Percentiles rank a stretch among this genome's conserved stretches.
These are phyloP conservation scores for Cnidoscolus chayamansa DNA, from an alignment of 441 rosid species.

Conservation along the genomic window DNA sequence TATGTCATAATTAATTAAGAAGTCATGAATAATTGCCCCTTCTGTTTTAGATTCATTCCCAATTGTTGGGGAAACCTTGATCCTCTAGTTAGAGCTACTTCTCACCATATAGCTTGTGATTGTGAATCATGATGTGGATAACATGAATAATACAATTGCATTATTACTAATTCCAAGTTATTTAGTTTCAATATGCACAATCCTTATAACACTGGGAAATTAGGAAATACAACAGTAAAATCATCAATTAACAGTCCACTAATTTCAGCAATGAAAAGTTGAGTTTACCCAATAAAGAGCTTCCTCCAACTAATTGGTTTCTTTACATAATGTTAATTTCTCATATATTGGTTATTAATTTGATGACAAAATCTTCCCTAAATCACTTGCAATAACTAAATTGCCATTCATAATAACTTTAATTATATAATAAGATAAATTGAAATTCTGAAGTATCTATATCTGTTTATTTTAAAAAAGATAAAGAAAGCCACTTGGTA, in stretches of 20 bases:
- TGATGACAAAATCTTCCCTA: too few species aligned
- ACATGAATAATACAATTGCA: background rate
- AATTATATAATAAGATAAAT: too few species aligned
- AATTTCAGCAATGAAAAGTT: conserved; percentile 1
- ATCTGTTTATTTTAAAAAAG: too few species aligned
- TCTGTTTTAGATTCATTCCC: background rate
- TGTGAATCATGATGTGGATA: conserved; percentile 21
- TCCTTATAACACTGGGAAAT: background rate
- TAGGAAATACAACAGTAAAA: background rate
- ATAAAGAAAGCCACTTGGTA: too few species aligned
- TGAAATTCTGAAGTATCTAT: too few species aligned
- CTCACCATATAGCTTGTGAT: conserved; percentile 41
- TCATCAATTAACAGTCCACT: background rate
- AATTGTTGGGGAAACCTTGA: background rate
- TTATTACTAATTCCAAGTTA: background rate
- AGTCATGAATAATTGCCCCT: background rate
- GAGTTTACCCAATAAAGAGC: conserved; percentile 26
- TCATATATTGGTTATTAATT: too few species aligned
- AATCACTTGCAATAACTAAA: too few species aligned
- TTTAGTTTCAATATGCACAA: background rate
- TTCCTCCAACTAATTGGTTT: conserved; percentile 29
- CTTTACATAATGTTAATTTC: background rate
- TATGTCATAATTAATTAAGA: background rate
- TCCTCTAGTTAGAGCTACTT: conserved; percentile 16
- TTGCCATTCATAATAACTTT: too few species aligned